Evolutionary conservation across 768 basidiomycete genomes (phyloP).

Genomic region (Auricularia auricula-judae): DNA sequence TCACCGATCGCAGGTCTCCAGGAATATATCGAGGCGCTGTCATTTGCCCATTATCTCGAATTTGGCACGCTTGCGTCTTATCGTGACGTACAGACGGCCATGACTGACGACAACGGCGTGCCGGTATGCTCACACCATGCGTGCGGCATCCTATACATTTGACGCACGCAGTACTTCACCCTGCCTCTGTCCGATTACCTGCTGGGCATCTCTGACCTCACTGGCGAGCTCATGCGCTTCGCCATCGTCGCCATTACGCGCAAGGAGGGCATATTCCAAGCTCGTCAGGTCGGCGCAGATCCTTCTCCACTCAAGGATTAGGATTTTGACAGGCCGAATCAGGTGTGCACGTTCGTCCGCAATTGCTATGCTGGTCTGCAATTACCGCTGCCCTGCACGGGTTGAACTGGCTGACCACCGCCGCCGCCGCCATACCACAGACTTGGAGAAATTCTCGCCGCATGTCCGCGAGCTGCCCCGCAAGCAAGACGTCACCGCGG

Average conservation of each 20-base stretch:
- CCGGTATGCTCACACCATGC: conserved; percentile 38
- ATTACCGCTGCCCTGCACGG: not conserved
- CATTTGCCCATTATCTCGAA: conserved; percentile 79
- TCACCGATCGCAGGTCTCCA: conserved; percentile 45
- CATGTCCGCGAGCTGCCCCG: conserved; percentile 64
- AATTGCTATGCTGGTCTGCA: conserved; percentile 57
- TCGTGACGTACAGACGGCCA: conserved; percentile 49
- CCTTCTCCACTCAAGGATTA: conserved; percentile 3
- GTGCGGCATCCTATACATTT: not conserved
- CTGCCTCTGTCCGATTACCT: conserved; percentile 77
- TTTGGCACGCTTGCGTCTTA: conserved; percentile 56
- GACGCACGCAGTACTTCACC: conserved; percentile 51
- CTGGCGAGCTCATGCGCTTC: conserved; percentile 93
- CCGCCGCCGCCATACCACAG: conserved; percentile 24
- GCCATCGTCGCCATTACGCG: conserved; percentile 75
- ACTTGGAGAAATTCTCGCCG: conserved; percentile 69
- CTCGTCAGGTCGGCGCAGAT: conserved; percentile 28
- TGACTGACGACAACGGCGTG: conserved; percentile 49
- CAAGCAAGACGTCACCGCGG: conserved; percentile 77
- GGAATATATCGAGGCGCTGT: conserved; percentile 91
- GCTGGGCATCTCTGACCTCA: conserved; percentile 86
- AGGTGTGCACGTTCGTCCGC: conserved; percentile 62
- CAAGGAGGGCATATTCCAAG: conserved; percentile 26
- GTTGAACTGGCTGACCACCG: not conserved
- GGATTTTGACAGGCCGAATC: conserved; percentile 31